Conservation (phyloP, 2,329 filamentous ascomycete genomes). For the Scortechinia acanthostroma region DNA sequence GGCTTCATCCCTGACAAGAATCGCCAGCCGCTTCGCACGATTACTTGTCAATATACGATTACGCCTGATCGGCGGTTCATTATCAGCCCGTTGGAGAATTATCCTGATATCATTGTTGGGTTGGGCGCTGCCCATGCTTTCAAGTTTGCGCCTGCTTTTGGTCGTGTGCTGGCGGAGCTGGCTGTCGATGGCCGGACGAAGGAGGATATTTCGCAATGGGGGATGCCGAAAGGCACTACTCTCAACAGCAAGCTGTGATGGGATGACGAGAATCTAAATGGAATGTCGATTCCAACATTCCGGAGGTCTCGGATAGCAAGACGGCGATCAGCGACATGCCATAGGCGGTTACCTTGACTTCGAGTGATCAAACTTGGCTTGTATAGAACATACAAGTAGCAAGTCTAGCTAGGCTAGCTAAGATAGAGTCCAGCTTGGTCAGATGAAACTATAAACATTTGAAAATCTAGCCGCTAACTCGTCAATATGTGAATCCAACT, state of each 20-base stretch:
- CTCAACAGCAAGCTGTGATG: background rate
- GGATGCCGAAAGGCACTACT: conserved; percentile 1
- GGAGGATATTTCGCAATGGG: conserved; percentile 15
- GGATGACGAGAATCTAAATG: too few relatives aligned
- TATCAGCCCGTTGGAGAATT: conserved; percentile 12
- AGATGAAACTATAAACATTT: too few relatives aligned
- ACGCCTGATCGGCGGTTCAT: conserved; percentile 16
- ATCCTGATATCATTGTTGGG: conserved; percentile 11
- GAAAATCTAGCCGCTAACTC: too few relatives aligned
- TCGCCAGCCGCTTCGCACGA: conserved; percentile 12
- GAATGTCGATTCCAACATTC: too few relatives aligned
- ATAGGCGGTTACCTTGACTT: too few relatives aligned
- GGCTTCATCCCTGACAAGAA: conserved; percentile 11
- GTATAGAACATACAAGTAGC: too few relatives aligned
- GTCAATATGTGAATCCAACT: too few relatives aligned
- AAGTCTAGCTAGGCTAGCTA: too few relatives aligned
- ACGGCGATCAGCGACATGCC: too few relatives aligned
- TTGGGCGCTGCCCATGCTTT: conserved; percentile 14
- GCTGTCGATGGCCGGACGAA: conserved; percentile 12
- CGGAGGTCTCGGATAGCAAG: too few relatives aligned
- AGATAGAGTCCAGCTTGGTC: too few relatives aligned
- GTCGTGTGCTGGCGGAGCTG: conserved; percentile 12
- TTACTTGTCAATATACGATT: conserved; percentile 17
- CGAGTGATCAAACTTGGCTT: too few relatives aligned
- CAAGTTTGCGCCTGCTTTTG: conserved; percentile 15